Evolutionary conservation across 2,329 filamentous ascomycete species (phyloP).

Genomic region (Diaporthe nobilis): DNA sequence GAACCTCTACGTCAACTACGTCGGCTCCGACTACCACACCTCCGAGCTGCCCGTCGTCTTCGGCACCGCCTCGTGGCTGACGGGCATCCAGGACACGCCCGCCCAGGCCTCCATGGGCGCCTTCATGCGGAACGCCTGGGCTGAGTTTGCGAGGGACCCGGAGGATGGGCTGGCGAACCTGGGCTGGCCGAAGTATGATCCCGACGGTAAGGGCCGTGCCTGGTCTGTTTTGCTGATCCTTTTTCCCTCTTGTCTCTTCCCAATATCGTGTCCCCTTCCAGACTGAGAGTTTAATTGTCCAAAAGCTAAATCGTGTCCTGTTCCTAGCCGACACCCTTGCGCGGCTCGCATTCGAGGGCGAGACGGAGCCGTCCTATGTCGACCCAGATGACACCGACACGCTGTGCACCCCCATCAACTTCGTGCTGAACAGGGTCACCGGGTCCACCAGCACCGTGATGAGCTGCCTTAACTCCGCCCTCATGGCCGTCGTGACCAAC

Average conservation of each 20-base stretch:
- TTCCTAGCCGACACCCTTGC: background rate
- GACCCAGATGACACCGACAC: constrained; percentile 27
- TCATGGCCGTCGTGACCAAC: constrained; percentile 9
- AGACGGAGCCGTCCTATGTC: constrained; percentile 4
- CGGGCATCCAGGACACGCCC: constrained; percentile 11
- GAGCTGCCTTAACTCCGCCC: constrained; percentile 16
- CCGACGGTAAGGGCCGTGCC: background rate
- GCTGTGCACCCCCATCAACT: constrained; percentile 19
- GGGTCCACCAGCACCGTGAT: background rate
- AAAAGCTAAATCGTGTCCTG: background rate
- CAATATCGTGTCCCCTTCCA: background rate
- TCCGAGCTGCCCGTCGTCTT: constrained; percentile 25
- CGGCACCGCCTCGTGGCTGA: constrained; percentile 27
- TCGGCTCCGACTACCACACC: constrained; percentile 25
- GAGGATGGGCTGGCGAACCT: constrained; percentile 19
- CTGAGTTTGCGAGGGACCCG: constrained; percentile 35
- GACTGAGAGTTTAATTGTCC: too few relatives aligned
- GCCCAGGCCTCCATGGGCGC: constrained; percentile 3
- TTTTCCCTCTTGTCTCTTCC: background rate
- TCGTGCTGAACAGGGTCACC: constrained; percentile 24
- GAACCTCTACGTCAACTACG: constrained; percentile 10
- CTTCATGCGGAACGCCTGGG: constrained; percentile 33
- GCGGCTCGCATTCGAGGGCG: constrained; percentile 5
- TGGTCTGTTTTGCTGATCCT: too few relatives aligned
- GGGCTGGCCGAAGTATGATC: constrained; percentile 32